Conservation (phyloP, 192 early-diverging fungal genomes). For the Coemansia sp. region DNA sequence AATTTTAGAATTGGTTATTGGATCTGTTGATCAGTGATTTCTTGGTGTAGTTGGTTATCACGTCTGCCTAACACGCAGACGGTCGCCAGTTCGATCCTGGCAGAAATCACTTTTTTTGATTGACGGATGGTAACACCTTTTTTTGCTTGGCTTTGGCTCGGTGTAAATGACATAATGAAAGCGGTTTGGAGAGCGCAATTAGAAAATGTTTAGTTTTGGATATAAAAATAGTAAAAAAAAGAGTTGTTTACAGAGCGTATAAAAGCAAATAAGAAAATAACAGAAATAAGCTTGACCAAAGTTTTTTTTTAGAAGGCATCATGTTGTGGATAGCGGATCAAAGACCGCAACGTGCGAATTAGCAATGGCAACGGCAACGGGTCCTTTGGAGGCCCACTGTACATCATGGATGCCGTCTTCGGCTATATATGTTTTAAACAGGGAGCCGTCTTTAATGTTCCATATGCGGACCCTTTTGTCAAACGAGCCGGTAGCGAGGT, state of each 20-base stretch:
- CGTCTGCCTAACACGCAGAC: too few species aligned
- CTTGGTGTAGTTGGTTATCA: too few species aligned
- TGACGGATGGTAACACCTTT: background rate
- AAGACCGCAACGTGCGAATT: constrained; percentile 38
- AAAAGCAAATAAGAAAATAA: background rate
- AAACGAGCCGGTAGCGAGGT: constrained; percentile 72
- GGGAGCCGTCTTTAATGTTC: constrained; percentile 49
- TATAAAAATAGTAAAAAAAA: background rate
- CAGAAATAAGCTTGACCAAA: background rate
- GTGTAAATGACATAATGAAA: too few species aligned
- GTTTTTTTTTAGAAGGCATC: too few species aligned
- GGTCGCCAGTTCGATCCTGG: too few species aligned
- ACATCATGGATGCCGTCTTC: constrained; percentile 51
- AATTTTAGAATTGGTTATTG: background rate
- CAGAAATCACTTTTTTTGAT: background rate
- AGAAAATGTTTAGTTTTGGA: background rate
- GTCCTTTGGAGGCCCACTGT: constrained; percentile 48
- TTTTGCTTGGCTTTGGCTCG: too few species aligned
- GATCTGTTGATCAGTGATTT: too few species aligned
- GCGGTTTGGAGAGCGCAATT: background rate
- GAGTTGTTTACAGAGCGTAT: background rate
- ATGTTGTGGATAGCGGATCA: constrained; percentile 23
- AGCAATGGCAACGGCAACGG: constrained; percentile 40
- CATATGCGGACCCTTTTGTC: constrained; percentile 79
- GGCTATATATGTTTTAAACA: constrained; percentile 39